phyloP scores from a whole-genome alignment of 305 asterid species.

The Solanum aculeatissimum region DNA sequence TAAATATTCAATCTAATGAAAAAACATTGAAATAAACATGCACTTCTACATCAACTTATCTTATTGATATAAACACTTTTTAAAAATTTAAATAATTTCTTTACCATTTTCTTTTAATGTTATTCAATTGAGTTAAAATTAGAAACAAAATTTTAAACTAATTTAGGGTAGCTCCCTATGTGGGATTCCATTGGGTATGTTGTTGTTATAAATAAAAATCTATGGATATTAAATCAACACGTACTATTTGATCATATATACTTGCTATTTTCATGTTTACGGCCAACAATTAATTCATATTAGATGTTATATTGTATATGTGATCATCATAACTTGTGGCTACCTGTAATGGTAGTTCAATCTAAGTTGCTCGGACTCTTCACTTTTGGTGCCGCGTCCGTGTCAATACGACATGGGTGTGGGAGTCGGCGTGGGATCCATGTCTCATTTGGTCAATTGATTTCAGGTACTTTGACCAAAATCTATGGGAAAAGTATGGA shows the following conservation, averaged over 20 bases:
- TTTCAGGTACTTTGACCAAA: too few species aligned
- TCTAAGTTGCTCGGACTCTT: too few species aligned
- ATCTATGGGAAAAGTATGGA: too few species aligned
- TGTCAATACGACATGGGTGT: too few species aligned
- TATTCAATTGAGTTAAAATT: not conserved
- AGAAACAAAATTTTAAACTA: not conserved
- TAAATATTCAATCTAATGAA: not conserved
- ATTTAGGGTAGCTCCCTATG: not conserved
- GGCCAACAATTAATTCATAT: not conserved
- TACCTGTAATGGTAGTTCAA: not conserved
- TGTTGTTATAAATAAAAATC: not conserved
- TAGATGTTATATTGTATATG: not conserved
- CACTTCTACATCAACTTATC: not conserved
- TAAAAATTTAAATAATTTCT: not conserved
- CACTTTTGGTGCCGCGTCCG: too few species aligned
- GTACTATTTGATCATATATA: not conserved
- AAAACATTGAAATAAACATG: not conserved
- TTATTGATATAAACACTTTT: not conserved
- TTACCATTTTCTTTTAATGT: not conserved
- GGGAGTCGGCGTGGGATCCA: too few species aligned
- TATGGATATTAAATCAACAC: not conserved
- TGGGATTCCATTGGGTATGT: too few species aligned
- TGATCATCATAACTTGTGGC: not conserved
- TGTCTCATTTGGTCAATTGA: too few species aligned
- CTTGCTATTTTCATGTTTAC: not conserved